Conservation (phyloP, 495 filamentous ascomycete species). For the Lasiosphaeriaceae sp. region DNA sequence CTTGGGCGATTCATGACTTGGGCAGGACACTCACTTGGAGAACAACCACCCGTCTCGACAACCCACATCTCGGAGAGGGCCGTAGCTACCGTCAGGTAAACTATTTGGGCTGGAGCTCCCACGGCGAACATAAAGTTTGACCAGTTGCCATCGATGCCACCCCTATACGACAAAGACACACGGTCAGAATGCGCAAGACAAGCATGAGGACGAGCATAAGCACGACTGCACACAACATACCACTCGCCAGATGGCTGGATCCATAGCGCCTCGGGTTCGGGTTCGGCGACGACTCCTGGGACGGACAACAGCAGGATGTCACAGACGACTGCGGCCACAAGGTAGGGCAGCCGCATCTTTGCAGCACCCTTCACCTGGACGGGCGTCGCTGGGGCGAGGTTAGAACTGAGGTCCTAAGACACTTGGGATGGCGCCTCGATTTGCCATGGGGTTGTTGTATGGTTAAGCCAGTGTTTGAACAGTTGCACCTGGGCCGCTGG, state of each 20-base stretch:
- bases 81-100: constrained; percentile 56
- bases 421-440: constrained; percentile 24
- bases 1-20: constrained; percentile 3
- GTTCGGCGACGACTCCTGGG: constrained; percentile 30
- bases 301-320: constrained; percentile 34
- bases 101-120: constrained; percentile 52
- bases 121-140: constrained; percentile 51
- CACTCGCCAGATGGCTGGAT: constrained; percentile 40
- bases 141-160: constrained; percentile 50
- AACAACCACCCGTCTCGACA: constrained; percentile 49
- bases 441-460: constrained; percentile 28
- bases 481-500: constrained; percentile 7
- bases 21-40: constrained; percentile 28
- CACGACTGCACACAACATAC: constrained; percentile 24
- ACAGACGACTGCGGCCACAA: constrained; percentile 34
- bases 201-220: neutral
- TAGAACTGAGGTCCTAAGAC: constrained; percentile 28
- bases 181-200: neutral
- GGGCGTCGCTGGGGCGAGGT: constrained; percentile 15
- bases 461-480: constrained; percentile 6
- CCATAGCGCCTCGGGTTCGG: constrained; percentile 33
- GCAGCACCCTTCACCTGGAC: constrained; percentile 23
- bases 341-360: constrained; percentile 31
- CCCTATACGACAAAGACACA: constrained; percentile 27
- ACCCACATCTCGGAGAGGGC: constrained; percentile 56